Evolutionary conservation across 1,284 basidiomycete species (phyloP), one percentile per base, ranked within the genome.

Genomic region (Irpex lacteus): DNA sequence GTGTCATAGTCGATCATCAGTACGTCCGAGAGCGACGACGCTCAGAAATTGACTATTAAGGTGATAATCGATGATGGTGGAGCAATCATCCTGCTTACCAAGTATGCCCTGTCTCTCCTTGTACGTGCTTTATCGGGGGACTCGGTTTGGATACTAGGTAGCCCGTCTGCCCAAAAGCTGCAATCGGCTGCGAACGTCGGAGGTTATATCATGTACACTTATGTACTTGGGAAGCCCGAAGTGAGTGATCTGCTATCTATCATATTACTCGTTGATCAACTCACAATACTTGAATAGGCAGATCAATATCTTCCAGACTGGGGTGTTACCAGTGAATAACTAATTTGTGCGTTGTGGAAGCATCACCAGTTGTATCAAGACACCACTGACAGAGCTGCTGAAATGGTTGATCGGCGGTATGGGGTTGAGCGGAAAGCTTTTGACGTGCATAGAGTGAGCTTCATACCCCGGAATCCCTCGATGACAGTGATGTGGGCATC

Each of bases 11-110:
- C 49, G 15, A 58, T 44, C 52, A 26, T 34, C 61, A 34, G 34
- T 44, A 59, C 7, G 40, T 38, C 52, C 19, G 54, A 38, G 7
- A 26, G 53, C 18, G 34, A n/a, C 11, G 32, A n/a, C 34, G 54
- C n/a, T 11, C 47, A 26, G 18, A 44, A 59, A 50, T 65, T 67
- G 59, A 61, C 63, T 68, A 67, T 68, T 67, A 68, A 64, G 54
- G 56, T 63, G 40, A 64, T 54, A 61, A 44, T 47, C 60, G 36
- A 36, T 57, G 54, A 59, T 64, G 18, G 40, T 44, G 40, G 15
- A 44, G 15, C 4, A 44, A 44, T 44, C 15, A 44, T 44, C 11
- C 15, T 44, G 11, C 40, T 44, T 44, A 44, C 40, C 2, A 44
- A 26, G 26, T 26, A 4, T 26, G 26, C 26, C 26, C 40, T 44